phyloP scores from a whole-genome alignment of 2,329 filamentous ascomycete genomes.

The Exophiala calicioides region DNA sequence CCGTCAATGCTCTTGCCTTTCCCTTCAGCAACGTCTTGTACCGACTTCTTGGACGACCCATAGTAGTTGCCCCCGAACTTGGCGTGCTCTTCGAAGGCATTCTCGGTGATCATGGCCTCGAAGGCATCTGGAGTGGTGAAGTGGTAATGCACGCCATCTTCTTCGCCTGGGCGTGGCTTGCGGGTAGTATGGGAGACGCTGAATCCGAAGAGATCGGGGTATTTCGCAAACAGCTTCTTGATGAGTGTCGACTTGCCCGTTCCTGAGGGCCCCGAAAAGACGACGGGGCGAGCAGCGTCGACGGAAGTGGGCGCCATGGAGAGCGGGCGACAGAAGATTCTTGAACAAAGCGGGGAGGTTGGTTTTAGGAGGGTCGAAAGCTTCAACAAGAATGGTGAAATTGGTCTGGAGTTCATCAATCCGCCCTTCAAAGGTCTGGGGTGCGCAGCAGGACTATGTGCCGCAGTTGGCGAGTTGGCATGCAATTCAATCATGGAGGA shows the following conservation, averaged over 20 bases:
- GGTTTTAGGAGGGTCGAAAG: neutral
- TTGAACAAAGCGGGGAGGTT: neutral
- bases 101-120: conserved; percentile 63
- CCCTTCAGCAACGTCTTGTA: conserved; percentile 71
- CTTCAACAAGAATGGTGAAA: neutral
- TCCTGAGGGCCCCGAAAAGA: conserved; percentile 45
- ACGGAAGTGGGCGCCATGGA: conserved; percentile 21
- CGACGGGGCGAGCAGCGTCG: conserved; percentile 38
- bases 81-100: conserved; percentile 84
- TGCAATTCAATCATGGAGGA: too few species aligned
- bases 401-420: too few species aligned
- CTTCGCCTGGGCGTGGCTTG: conserved; percentile 70
- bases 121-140: conserved; percentile 70
- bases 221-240: conserved; percentile 44
- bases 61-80: conserved; percentile 84
- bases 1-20: conserved; percentile 44
- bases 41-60: conserved; percentile 78
- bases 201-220: conserved; percentile 47
- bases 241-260: conserved; percentile 47
- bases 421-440: too few species aligned
- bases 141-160: conserved; percentile 78
- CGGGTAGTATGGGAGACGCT: conserved; percentile 73
- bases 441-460: too few species aligned
- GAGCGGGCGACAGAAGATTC: neutral
- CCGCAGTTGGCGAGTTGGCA: too few species aligned